phyloP scores from a whole-genome alignment of 2,329 filamentous ascomycete genomes.

The Alternaria brassicicola region DNA sequence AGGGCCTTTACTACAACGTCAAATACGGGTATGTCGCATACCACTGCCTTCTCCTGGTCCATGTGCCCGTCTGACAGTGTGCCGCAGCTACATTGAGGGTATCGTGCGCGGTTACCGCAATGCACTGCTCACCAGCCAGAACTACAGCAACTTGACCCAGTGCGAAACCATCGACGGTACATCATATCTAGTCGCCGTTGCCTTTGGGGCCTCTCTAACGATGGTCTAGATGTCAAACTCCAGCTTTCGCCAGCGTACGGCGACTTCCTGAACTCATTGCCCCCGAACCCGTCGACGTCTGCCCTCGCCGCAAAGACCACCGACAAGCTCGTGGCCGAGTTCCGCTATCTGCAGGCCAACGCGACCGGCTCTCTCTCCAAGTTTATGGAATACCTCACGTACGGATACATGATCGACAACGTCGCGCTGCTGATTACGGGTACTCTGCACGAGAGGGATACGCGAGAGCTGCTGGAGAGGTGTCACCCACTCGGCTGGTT shows the following conservation, averaged over 20 bases:
- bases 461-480: slow-evolving; percentile 88
- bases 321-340: slow-evolving; percentile 97
- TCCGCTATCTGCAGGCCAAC: slow-evolving; percentile 94
- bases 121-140: slow-evolving; percentile 83
- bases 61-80: slow-evolving; percentile 26
- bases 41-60: neutral
- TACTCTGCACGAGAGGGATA: slow-evolving; percentile 96
- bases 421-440: slow-evolving; percentile 97
- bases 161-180: slow-evolving; percentile 96
- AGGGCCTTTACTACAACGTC: slow-evolving; percentile 92
- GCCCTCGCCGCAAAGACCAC: slow-evolving; percentile 93
- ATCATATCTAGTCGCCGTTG: slow-evolving; percentile 26
- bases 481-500: slow-evolving; percentile 99
- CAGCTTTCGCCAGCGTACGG: slow-evolving; percentile 96
- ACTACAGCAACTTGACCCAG: slow-evolving; percentile 95
- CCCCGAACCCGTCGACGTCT: slow-evolving; percentile 96
- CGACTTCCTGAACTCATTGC: slow-evolving; percentile 91
- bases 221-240: slow-evolving; percentile 90
- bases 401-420: slow-evolving; percentile 99
- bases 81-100: slow-evolving; percentile 86
- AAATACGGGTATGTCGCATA: slow-evolving; percentile 75
- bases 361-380: slow-evolving; percentile 87
- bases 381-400: slow-evolving; percentile 98
- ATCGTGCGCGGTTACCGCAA: slow-evolving; percentile 98
- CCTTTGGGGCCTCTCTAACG: slow-evolving; percentile 7